Evolutionary conservation across 495 filamentous ascomycete genomes (phyloP).

Genomic region (Daldinia loculata): DNA sequence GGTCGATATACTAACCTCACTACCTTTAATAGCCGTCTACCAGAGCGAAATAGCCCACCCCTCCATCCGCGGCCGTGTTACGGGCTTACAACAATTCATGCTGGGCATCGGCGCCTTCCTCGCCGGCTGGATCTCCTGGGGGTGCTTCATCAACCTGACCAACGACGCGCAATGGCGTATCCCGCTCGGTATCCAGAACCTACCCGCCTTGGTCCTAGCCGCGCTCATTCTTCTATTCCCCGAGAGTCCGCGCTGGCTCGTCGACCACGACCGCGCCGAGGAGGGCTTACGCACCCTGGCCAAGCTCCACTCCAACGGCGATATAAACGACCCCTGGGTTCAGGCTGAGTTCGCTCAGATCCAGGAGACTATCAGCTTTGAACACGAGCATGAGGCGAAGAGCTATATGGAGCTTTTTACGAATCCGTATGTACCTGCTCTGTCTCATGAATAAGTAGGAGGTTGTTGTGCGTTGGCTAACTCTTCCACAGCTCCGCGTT

Average conservation of each 20-base stretch:
- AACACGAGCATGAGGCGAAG: slow-evolving; percentile 71
- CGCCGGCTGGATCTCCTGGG: slow-evolving; percentile 56
- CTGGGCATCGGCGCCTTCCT: slow-evolving; percentile 63
- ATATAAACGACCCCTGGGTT: slow-evolving; percentile 68
- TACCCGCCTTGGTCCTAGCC: slow-evolving; percentile 65
- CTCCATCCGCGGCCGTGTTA: slow-evolving; percentile 62
- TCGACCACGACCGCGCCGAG: slow-evolving; percentile 60
- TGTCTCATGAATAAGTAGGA: too few species aligned
- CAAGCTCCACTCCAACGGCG: slow-evolving; percentile 65
- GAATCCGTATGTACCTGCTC: slow-evolving; percentile 42
- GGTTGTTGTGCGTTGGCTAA: too few species aligned
- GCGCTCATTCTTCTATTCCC: slow-evolving; percentile 66
- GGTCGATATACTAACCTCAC: slow-evolving; percentile 53
- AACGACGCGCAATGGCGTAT: slow-evolving; percentile 62
- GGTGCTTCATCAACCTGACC: slow-evolving; percentile 46
- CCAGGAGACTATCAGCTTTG: slow-evolving; percentile 65
- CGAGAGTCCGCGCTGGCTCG: slow-evolving; percentile 67
- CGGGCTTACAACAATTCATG: slow-evolving; percentile 69
- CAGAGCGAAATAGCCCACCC: slow-evolving; percentile 61
- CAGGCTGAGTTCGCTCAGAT: slow-evolving; percentile 72
- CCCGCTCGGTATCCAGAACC: slow-evolving; percentile 65
- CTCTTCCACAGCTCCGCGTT: slow-evolving; percentile 61
- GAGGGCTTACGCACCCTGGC: slow-evolving; percentile 67
- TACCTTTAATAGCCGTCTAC: slow-evolving; percentile 54
- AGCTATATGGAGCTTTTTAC: slow-evolving; percentile 73